Conservation (phyloP, 2,329 filamentous ascomycete genomes). For the Didymella sp. region DNA sequence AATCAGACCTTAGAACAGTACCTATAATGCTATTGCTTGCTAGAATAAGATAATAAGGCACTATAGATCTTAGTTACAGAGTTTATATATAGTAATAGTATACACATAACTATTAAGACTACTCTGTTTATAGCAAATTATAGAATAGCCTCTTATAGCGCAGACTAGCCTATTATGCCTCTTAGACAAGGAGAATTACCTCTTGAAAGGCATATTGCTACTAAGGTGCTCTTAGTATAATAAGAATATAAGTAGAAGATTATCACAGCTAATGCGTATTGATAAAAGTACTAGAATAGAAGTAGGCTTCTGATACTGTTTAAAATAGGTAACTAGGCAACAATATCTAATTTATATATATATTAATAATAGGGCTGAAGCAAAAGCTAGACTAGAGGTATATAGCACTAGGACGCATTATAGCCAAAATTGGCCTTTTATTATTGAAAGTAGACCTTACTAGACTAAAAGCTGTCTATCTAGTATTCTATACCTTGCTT, state of each 20-base stretch:
- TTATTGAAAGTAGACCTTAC: not conserved
- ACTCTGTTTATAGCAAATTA: not conserved
- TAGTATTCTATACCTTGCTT: not conserved
- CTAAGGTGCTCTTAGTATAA: not conserved
- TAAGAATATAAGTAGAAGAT: not conserved
- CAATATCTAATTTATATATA: not conserved
- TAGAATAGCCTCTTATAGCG: not conserved
- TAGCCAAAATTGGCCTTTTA: not conserved
- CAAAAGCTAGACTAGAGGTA: not conserved
- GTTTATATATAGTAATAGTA: not conserved
- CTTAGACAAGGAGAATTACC: not conserved
- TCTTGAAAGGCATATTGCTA: not conserved
- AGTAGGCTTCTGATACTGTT: not conserved
- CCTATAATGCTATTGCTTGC: not conserved
- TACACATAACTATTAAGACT: not conserved
- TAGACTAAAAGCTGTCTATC: not conserved
- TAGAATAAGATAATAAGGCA: not conserved
- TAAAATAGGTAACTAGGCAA: not conserved
- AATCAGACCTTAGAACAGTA: not conserved
- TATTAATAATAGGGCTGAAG: not conserved
- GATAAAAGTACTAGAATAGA: not conserved
- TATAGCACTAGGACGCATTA: not conserved
- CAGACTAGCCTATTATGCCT: not conserved
- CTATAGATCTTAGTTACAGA: not conserved
- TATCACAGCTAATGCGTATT: not conserved